A percentile compares a stretch with the other conserved stretches of the same genome.
phyloP scores from a whole-genome alignment of 257 asterid genomes.

The Solanum peruvianum region DNA sequence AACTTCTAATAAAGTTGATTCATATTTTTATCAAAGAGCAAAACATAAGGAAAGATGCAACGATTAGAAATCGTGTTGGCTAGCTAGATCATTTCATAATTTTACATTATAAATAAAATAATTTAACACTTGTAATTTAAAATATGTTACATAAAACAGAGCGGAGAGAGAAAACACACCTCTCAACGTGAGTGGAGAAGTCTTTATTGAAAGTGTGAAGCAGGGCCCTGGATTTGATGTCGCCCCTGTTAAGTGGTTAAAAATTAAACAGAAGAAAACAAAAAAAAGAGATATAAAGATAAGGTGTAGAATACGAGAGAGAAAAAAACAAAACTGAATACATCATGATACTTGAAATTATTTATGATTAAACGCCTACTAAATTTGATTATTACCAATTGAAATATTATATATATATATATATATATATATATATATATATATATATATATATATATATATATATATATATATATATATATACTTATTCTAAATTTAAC shows the following conservation, averaged over 20 bases:
- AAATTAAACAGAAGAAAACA: not conserved
- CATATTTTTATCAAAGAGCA: not conserved
- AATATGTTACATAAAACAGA: not conserved
- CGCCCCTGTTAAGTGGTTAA: slow-evolving; percentile 2
- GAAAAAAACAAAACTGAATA: not conserved
- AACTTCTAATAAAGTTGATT: not conserved
- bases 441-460: not conserved
- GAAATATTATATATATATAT: not conserved
- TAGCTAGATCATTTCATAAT: not conserved
- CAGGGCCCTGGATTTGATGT: slow-evolving; percentile 7
- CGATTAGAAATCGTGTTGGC: not conserved
- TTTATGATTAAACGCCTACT: not conserved
- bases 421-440: too few species aligned
- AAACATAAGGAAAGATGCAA: not conserved
- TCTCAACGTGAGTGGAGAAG: slow-evolving; percentile 17
- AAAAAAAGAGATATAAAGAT: not conserved
- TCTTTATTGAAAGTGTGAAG: slow-evolving; percentile 4
- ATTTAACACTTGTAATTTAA: not conserved
- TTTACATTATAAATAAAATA: not conserved
- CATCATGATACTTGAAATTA: not conserved
- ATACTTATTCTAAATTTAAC: not conserved
- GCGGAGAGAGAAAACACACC: slow-evolving; percentile 1
- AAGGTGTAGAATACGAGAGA: not conserved
- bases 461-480: not conserved
- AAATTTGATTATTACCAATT: not conserved